Evolutionary conservation across 306 rosid genomes (phyloP).

Genomic region (Oemleria cerasiformis): DNA sequence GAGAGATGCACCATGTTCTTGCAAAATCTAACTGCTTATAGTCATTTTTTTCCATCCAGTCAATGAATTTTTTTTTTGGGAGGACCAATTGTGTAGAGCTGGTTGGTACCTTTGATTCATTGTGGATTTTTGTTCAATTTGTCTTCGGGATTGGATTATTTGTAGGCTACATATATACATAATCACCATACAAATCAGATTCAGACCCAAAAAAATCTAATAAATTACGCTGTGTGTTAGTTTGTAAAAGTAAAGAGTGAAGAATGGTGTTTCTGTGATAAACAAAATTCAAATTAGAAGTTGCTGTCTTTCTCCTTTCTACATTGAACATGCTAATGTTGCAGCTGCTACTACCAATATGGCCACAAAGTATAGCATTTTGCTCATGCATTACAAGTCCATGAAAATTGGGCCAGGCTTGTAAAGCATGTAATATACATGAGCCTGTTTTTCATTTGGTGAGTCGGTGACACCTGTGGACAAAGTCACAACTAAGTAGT

Average conservation of each 20-base stretch:
- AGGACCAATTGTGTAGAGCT: not conserved
- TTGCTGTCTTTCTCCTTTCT: not conserved
- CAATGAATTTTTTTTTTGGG: not conserved
- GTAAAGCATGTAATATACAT: too few species aligned
- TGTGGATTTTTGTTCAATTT: not conserved
- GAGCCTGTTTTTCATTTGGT: too few species aligned
- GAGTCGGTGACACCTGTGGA: too few species aligned
- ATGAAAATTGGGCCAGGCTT: not conserved
- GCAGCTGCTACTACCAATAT: not conserved
- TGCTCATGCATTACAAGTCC: not conserved
- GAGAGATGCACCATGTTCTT: conserved; percentile 12
- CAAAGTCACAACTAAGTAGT: not conserved
- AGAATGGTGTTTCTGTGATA: too few species aligned
- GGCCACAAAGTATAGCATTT: not conserved
- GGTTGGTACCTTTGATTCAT: not conserved
- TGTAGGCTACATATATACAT: not conserved
- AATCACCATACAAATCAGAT: not conserved
- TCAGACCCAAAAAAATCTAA: not conserved
- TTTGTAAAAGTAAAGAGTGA: too few species aligned
- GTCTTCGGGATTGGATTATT: not conserved
- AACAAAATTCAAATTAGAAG: too few species aligned
- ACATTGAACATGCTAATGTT: not conserved
- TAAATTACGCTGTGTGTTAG: too few species aligned
- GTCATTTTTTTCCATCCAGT: conserved; percentile 20
- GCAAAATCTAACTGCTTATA: conserved; percentile 14